Evolutionary conservation across 2,329 filamentous ascomycete genomes (phyloP).

Genomic region (Penicillium brasilianum): DNA sequence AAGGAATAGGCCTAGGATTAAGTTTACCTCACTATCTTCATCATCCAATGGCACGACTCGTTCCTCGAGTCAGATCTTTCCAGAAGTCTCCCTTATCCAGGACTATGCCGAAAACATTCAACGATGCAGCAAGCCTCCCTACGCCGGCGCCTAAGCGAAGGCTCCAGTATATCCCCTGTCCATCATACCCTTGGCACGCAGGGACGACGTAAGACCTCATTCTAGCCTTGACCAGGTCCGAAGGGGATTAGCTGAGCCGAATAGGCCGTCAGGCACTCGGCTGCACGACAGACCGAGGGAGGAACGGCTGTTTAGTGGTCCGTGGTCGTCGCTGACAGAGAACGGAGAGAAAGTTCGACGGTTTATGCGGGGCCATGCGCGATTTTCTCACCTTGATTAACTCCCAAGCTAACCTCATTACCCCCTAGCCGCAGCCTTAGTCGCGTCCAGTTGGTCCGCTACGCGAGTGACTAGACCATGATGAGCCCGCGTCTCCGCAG

Average conservation of each 20-base stretch:
- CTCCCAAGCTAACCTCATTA: background rate
- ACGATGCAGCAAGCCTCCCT: constrained; percentile 10
- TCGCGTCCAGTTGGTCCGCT: constrained; percentile 2
- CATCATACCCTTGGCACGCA: constrained; percentile 9
- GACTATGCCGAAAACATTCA: constrained; percentile 4
- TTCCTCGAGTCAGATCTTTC: constrained; percentile 10
- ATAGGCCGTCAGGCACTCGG: constrained; percentile 2
- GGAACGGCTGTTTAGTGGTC: background rate
- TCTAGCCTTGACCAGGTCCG: constrained; percentile 2
- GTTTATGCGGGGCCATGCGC: constrained; percentile 20
- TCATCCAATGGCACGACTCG: constrained; percentile 13
- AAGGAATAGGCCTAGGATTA: background rate
- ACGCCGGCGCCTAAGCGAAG: constrained; percentile 18
- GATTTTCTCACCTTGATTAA: constrained; percentile 17
- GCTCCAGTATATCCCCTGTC: constrained; percentile 12
- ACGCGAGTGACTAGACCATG: constrained; percentile 1
- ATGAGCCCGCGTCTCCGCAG: constrained; percentile 17
- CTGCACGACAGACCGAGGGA: constrained; percentile 6
- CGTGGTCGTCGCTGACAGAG: background rate
- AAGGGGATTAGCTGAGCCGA: constrained; percentile 2
- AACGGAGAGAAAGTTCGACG: background rate
- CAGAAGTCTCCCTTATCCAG: constrained; percentile 13
- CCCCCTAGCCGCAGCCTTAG: background rate
- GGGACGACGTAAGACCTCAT: constrained; percentile 14
- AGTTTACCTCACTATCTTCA: background rate